Percentiles rank a stretch among this genome's conserved stretches.
Conservation (phyloP, 2,329 filamentous ascomycete genomes). For the Exophiala dermatitidis region DNA sequence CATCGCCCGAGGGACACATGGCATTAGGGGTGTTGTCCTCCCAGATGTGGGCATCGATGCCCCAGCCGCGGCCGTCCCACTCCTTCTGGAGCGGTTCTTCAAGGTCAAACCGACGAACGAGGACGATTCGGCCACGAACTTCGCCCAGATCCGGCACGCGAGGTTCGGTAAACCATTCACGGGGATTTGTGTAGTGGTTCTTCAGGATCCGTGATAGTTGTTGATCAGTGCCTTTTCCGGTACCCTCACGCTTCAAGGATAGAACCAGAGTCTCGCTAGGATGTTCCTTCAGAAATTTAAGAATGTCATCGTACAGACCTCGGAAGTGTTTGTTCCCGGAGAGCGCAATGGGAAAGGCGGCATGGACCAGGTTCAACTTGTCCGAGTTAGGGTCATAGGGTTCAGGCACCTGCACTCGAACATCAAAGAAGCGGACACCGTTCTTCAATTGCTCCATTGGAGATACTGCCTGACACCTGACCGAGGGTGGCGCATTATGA, state of each 20-base stretch:
- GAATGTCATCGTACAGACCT: slow-evolving; percentile 62
- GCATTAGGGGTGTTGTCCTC: slow-evolving; percentile 82
- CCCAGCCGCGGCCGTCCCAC: slow-evolving; percentile 47
- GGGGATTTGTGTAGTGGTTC: slow-evolving; percentile 58
- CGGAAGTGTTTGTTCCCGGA: slow-evolving; percentile 73
- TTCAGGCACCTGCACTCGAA: slow-evolving; percentile 65
- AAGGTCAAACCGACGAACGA: slow-evolving; percentile 72
- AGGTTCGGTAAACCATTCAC: slow-evolving; percentile 71
- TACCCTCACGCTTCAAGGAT: slow-evolving; percentile 84
- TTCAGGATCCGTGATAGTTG: slow-evolving; percentile 69
- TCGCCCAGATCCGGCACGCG: slow-evolving; percentile 71
- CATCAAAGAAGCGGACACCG: slow-evolving; percentile 89
- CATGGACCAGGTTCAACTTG: slow-evolving; percentile 75
- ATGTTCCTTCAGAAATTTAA: slow-evolving; percentile 68
- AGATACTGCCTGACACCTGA: slow-evolving; percentile 80
- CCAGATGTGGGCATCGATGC: slow-evolving; percentile 61
- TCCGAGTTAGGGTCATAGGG: slow-evolving; percentile 54
- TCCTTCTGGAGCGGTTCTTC: slow-evolving; percentile 42
- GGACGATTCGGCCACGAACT: slow-evolving; percentile 71
- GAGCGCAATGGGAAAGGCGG: slow-evolving; percentile 79
- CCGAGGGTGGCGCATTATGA: slow-evolving; percentile 78
- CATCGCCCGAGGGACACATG: slow-evolving; percentile 58
- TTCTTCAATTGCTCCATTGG: slow-evolving; percentile 74
- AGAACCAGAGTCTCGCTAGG: slow-evolving; percentile 77
- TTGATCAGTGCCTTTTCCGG: slow-evolving; percentile 69